Evolutionary conservation across 305 asterid species (phyloP), one percentile per base, ranked within the genome.

Genomic region (Rubia tinctorum): DNA sequence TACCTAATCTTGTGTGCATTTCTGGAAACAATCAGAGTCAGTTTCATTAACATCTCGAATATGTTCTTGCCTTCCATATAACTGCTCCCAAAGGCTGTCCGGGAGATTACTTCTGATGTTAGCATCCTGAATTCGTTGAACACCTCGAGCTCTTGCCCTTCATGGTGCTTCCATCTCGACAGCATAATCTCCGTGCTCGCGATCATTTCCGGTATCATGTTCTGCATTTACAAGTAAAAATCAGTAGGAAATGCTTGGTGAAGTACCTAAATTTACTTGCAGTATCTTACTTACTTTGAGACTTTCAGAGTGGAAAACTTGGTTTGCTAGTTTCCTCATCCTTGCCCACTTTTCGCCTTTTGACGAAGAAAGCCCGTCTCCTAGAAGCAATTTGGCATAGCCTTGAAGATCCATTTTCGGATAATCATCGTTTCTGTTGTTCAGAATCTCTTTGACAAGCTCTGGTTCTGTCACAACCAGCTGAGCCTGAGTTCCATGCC

Each of bases 1-100:
- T 79, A 71, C 75, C 79, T 81, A 27, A 84, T 65, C 69, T 82
- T 87, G 74, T 45, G 69, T 43, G 79, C 79, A 74, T 90, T 88
- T 79, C 73, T 75, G 2, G 91, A 80, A 47, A 82, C 69, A 5
- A 90, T 53, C 7, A 64, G 40, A 12, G 86, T 66, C 62, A 91
- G 73, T 73, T 87, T 86, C 76, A 75, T 86, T 80, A 91, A 59
- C 89, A 78, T 88, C 25, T 88, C 91, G 75, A 91, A 91, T 45
- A 91, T 86, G 39, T 69, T 81, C 75, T 88, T 79, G 80, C 97
- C 97, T 80, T 91, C 95, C 68, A 71, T 43, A 55, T 84, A 91
- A 81, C 85, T 89, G 81, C 96, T 91, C 11, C 97, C 96, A 53
- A 90, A 91, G 22, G 97, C 96, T 23, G 93, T 89, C 83, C 79